phyloP scores from a whole-genome alignment of 1,284 basidiomycete genomes.

The Moesziomyces parantarcticus region DNA sequence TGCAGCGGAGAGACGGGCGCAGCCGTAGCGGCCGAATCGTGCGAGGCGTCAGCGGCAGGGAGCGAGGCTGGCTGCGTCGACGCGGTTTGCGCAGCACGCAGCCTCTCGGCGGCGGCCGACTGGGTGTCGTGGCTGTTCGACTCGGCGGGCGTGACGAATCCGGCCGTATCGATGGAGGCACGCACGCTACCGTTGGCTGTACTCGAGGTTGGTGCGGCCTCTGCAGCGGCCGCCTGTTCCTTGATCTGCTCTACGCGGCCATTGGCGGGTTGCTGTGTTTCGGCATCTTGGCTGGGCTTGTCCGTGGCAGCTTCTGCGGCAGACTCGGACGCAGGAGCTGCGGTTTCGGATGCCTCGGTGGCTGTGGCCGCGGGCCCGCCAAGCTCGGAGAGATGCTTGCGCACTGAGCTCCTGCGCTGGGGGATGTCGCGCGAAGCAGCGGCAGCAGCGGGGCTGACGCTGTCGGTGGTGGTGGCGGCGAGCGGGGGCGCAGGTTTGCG shows the following conservation, averaged over 20 bases:
- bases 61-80: not conserved
- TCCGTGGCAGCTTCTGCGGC: not conserved
- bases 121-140: slow-evolving; percentile 18
- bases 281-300: not conserved
- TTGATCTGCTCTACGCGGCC: slow-evolving; percentile 36
- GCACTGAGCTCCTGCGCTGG: slow-evolving; percentile 41
- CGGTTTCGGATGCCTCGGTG: not conserved
- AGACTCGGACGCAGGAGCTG: not conserved
- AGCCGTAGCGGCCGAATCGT: slow-evolving; percentile 11
- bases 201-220: slow-evolving; percentile 2
- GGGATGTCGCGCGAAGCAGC: slow-evolving; percentile 29
- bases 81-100: not conserved
- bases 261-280: slow-evolving; percentile 10
- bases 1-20: not conserved
- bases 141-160: slow-evolving; percentile 21
- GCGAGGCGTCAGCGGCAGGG: slow-evolving; percentile 1
- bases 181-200: slow-evolving; percentile 16
- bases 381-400: slow-evolving; percentile 20
- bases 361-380: not conserved
- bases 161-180: slow-evolving; percentile 27
- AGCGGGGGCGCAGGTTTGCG: slow-evolving; percentile 24
- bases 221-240: slow-evolving; percentile 13
- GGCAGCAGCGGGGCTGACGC: not conserved
- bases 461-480: slow-evolving; percentile 7
- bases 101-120: not conserved